Percentiles rank a stretch among this genome's conserved stretches.
These are phyloP conservation scores for Hanseniaspora taiwanica DNA, from an alignment of 805 yeast genomes.

Conservation along the genomic window DNA sequence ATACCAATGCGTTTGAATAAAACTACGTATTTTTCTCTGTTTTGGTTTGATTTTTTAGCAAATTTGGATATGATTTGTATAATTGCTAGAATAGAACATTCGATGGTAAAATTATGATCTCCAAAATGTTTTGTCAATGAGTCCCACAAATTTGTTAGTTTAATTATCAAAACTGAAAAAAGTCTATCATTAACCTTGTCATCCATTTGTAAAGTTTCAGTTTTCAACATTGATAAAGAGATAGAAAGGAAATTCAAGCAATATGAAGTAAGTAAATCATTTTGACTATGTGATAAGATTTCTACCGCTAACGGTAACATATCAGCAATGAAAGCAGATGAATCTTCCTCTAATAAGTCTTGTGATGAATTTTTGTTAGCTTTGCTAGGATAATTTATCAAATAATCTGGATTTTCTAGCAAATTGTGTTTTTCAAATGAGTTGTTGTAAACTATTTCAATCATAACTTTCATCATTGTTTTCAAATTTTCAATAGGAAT, in stretches of 20 bases:
- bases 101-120: slow-evolving; percentile 22
- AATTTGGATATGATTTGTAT: not conserved
- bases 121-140: not conserved
- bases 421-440: not conserved
- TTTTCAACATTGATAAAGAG: too few relatives aligned
- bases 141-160: not conserved
- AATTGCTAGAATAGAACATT: slow-evolving; percentile 23
- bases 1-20: not conserved
- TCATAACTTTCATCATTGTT: not conserved
- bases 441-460: not conserved
- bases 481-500: slow-evolving; percentile 43
- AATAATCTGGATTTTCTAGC: not conserved
- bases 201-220: too few relatives aligned
- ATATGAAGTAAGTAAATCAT: not conserved
- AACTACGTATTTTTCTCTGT: not conserved
- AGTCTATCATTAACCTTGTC: too few relatives aligned
- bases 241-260: not conserved
- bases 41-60: not conserved
- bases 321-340: not conserved
- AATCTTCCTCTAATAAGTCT: not conserved
- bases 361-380: not conserved
- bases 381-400: not conserved
- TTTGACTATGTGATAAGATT: not conserved
- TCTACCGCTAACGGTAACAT: not conserved
- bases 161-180: not conserved